Evolutionary conservation across 2,329 filamentous ascomycete genomes (phyloP).

Genomic region (Tothia fuscella): DNA sequence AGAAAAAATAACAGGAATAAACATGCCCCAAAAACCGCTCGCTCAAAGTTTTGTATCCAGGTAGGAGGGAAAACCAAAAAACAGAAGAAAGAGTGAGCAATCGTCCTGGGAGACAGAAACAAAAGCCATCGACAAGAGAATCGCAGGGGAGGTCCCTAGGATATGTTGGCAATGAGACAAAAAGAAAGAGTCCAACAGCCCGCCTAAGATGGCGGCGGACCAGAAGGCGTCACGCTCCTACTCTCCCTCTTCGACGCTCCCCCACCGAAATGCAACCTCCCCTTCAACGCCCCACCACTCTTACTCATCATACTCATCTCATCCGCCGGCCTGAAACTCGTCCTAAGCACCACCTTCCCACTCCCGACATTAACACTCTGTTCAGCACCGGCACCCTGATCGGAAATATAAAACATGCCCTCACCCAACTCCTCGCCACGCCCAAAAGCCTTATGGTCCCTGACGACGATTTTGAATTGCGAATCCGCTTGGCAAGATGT

Average conservation of each 20-base stretch:
- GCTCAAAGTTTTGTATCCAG: too few relatives aligned
- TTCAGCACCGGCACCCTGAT: slow-evolving; percentile 53
- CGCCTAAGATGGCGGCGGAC: neutral
- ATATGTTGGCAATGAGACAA: too few relatives aligned
- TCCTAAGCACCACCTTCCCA: slow-evolving; percentile 62
- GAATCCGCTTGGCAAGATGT: slow-evolving; percentile 67
- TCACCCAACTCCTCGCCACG: slow-evolving; percentile 78
- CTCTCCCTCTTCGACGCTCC: slow-evolving; percentile 21
- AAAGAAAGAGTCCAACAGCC: neutral
- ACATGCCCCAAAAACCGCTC: too few relatives aligned
- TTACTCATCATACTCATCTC: slow-evolving; percentile 27
- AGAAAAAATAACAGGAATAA: too few relatives aligned
- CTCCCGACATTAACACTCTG: slow-evolving; percentile 64
- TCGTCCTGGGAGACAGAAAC: too few relatives aligned
- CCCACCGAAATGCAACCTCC: slow-evolving; percentile 36
- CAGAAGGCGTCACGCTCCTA: slow-evolving; percentile 11
- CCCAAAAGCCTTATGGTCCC: slow-evolving; percentile 74
- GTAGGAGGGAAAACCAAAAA: too few relatives aligned
- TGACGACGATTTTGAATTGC: slow-evolving; percentile 76
- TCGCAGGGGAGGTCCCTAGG: too few relatives aligned
- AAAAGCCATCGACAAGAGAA: too few relatives aligned
- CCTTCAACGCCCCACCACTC: slow-evolving; percentile 27
- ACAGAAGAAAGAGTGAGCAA: too few relatives aligned
- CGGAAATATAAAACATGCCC: slow-evolving; percentile 80
- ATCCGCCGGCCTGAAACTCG: slow-evolving; percentile 51